Percentiles rank a stretch among this genome's conserved stretches.
phyloP scores from a whole-genome alignment of 345 rosid genomes.

The Cardamine chenopodiifolia region DNA sequence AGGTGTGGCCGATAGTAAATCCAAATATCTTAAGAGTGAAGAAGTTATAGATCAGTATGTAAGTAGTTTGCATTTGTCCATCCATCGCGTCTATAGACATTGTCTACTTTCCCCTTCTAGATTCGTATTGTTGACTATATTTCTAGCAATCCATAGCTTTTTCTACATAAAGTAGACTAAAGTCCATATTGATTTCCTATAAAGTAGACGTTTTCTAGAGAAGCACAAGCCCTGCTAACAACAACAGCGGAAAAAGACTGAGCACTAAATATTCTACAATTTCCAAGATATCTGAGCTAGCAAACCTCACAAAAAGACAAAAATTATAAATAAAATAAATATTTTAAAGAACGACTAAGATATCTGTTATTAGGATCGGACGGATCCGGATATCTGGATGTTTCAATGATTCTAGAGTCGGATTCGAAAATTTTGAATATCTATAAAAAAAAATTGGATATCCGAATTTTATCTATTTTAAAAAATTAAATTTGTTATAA shows the following conservation, averaged over 20 bases:
- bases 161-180: constrained; percentile 12
- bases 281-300: not conserved
- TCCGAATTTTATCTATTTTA: no score
- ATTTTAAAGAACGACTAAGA: not conserved
- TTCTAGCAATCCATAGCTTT: not conserved
- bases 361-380: no score
- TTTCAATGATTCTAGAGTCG: no score
- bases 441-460: no score
- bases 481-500: no score
- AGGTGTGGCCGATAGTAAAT: not conserved
- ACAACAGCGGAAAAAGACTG: not conserved
- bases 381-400: no score
- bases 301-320: not conserved
- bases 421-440: no score
- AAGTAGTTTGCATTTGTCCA: constrained; percentile 17
- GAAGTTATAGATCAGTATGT: not conserved
- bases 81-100: constrained; percentile 8
- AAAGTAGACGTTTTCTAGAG: not conserved
- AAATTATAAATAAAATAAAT: not conserved
- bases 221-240: not conserved
- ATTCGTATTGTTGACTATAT: constrained; percentile 5
- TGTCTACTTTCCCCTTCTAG: constrained; percentile 1
- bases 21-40: constrained; percentile 5
- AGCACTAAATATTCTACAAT: not conserved
- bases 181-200: not conserved